Base-by-base conservation (phyloP, 192 early-diverging fungal genomes). In the Dissophora ornata region DNA sequence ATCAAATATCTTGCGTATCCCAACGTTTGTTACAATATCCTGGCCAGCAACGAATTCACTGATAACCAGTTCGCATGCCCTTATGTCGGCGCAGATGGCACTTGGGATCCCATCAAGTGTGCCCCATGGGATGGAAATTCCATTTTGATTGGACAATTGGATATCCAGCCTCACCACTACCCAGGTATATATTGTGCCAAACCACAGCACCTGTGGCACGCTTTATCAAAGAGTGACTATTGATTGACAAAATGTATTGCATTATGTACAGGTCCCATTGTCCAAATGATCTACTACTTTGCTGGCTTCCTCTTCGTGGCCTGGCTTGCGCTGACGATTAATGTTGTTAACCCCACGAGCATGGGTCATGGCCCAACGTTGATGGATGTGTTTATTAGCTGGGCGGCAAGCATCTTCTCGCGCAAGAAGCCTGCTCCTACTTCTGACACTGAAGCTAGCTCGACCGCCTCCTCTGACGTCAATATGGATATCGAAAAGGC, bases 31-130 rank as follows among this genome's bases (percentile, higher is more conserved):
- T 77, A 67, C 25, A 32, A 16, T n/a, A 67, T 77, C 25, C 30
- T 77, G 51, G 73, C 73, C 18, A 77, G 73, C 32, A 77, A 77
- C 22, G 73, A 77, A 19, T 62, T 67, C 29, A 77, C 73, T 2
- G 58, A 77, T 32, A 32, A 62, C 12, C 33, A 59, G 8, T 77
- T 67, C 36, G 44, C 18, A 3, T 77, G 73, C 19, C 73, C 64
- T 7, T 67, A 50, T 28, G 42, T 34, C 15, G 34, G 29, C 5
- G 25, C 30, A 24, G 41, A 50, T 26, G 73, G 59, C 28, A 21
- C 26, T 44, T 67, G 73, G 65, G 73, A 77, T 28, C 45, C 51
- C 1, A n/a, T 61, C 44, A 50, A 36, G 13, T 77, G 73, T 48
- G 62, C 58, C 0, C 34, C 53, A 8, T 77, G 40, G 9, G 64